phyloP scores from a whole-genome alignment of 305 asterid species.

The Fraxinus albicans region DNA sequence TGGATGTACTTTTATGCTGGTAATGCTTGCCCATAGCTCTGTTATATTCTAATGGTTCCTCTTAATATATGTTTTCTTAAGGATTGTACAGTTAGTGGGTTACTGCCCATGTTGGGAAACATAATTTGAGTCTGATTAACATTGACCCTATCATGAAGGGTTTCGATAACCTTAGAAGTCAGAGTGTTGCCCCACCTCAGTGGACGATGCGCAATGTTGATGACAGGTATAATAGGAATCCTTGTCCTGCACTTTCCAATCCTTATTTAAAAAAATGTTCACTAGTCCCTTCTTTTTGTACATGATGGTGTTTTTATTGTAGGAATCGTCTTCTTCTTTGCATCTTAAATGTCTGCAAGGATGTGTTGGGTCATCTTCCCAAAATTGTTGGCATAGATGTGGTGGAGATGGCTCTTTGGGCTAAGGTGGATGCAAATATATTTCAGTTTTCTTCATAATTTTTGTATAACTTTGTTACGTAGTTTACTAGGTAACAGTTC shows the following conservation, averaged over 20 bases:
- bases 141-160: constrained; percentile 57
- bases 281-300: constrained; percentile 7
- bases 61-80: constrained; percentile 5
- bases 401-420: constrained; percentile 98
- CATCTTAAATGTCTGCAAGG: constrained; percentile 82
- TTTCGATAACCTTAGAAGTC: constrained; percentile 94
- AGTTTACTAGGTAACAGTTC: constrained; percentile 8
- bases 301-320: constrained; percentile 27
- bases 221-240: constrained; percentile 65
- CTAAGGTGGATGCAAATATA: constrained; percentile 58
- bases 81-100: constrained; percentile 6
- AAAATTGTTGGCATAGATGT: constrained; percentile 86
- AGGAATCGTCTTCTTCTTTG: constrained; percentile 86
- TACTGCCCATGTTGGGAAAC: background rate
- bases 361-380: constrained; percentile 80
- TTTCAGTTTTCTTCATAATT: constrained; percentile 11
- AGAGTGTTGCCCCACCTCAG: constrained; percentile 93
- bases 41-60: constrained; percentile 13
- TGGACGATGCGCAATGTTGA: constrained; percentile 99
- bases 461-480: constrained; percentile 16
- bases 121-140: constrained; percentile 16
- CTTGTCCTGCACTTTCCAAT: constrained; percentile 13
- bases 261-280: constrained; percentile 9
- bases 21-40: constrained; percentile 24
- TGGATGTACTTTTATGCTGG: constrained; percentile 98